These are phyloP conservation scores for Ettlia oleoabundans DNA, from an alignment of 139 green algal species.

Conservation along the genomic window DNA sequence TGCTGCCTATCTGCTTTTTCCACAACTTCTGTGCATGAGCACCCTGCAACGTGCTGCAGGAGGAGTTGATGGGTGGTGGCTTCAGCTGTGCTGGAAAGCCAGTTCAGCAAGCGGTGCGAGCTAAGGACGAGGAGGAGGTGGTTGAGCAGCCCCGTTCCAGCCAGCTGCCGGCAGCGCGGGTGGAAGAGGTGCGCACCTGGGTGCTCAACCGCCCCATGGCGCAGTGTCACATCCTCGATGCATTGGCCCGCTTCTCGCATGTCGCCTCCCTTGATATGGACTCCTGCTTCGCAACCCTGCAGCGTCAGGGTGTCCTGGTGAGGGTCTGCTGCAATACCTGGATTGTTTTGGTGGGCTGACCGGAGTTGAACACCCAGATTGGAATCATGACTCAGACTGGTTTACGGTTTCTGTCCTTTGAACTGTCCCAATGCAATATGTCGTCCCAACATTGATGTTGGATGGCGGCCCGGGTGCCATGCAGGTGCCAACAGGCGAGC, in stretches of 20 bases:
- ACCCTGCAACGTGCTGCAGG: background rate
- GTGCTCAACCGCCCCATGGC: background rate
- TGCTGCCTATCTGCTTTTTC: too few species aligned
- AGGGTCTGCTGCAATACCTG: background rate
- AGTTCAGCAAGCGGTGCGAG: background rate
- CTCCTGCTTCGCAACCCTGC: conserved; percentile 6
- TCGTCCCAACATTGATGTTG: too few species aligned
- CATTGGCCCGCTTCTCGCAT: conserved; percentile 16
- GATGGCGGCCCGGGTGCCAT: background rate
- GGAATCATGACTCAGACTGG: too few species aligned
- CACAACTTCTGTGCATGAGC: background rate
- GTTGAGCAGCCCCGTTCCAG: too few species aligned
- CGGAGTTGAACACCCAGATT: too few species aligned
- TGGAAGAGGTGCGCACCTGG: background rate
- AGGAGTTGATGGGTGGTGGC: background rate
- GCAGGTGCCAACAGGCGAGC: background rate
- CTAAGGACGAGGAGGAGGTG: background rate
- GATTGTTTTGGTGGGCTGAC: background rate
- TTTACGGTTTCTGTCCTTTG: too few species aligned
- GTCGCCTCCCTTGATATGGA: conserved; percentile 3
- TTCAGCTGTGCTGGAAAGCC: background rate
- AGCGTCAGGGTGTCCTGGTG: conserved; percentile 1
- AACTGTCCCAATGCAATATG: too few species aligned
- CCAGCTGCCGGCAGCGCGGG: background rate
- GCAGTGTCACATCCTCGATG: conserved; percentile 22